Conservation (phyloP, 352 stramenopile genomes). For the Globisporangium lucens region DNA sequence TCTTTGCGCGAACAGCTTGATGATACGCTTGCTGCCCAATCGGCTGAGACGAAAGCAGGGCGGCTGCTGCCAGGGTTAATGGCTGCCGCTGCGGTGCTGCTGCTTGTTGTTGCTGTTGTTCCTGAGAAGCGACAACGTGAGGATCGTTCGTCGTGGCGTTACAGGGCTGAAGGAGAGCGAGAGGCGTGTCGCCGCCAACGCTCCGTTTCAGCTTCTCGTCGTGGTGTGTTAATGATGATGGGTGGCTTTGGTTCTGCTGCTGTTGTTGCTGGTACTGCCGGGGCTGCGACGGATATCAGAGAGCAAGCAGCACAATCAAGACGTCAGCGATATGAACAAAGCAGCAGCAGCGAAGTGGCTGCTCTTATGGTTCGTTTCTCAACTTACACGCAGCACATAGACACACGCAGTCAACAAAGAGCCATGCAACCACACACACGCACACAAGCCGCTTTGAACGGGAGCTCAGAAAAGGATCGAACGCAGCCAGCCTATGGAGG, state of each 20-base stretch:
- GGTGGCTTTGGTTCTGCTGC: not conserved
- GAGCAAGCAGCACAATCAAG: not conserved
- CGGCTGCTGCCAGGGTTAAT: not conserved
- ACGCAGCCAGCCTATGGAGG: not conserved
- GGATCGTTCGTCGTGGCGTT: conserved; percentile 8
- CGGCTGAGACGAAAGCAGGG: not conserved
- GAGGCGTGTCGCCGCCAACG: not conserved
- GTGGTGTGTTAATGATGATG: not conserved
- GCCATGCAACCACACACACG: not conserved
- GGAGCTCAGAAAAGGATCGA: not conserved
- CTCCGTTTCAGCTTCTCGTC: conserved; percentile 4
- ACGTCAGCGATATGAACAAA: conserved; percentile 1
- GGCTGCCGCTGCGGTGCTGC: not conserved
- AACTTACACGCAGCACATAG: conserved; percentile 2
- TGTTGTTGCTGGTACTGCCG: not conserved
- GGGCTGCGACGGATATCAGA: not conserved
- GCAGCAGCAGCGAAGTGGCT: not conserved
- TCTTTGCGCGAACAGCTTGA: not conserved
- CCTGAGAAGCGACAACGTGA: not conserved
- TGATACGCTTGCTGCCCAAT: not conserved
- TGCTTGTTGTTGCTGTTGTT: not conserved
- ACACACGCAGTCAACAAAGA: not conserved
- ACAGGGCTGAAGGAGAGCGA: not conserved
- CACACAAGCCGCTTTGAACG: too few species aligned
- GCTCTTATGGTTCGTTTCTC: conserved; percentile 3